Evolutionary conservation across 805 yeast genomes (phyloP).

Genomic region (Ascoidea rubescens): DNA sequence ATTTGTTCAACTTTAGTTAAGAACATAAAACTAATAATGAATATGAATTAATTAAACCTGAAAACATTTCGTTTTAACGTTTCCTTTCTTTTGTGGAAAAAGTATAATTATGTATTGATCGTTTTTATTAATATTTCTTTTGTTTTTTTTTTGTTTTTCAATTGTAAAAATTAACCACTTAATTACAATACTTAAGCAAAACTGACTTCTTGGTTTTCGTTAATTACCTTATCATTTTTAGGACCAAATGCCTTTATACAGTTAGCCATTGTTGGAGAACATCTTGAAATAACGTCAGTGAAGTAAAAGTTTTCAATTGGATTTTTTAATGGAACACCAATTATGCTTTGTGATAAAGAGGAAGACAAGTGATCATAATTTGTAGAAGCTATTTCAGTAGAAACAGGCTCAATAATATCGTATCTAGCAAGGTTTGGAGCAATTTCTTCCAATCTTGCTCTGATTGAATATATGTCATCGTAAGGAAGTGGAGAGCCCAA

Average conservation of each 20-base stretch:
- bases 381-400: conserved; percentile 38
- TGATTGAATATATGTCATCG: conserved; percentile 54
- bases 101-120: too few species aligned
- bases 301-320: conserved; percentile 77
- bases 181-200: conserved; percentile 11
- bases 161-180: background rate
- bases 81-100: too few species aligned
- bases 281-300: conserved; percentile 77
- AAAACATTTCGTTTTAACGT: too few species aligned
- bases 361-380: conserved; percentile 34
- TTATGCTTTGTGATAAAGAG: conserved; percentile 24
- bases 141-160: background rate
- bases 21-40: too few species aligned
- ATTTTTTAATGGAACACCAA: conserved; percentile 40
- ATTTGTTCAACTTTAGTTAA: too few species aligned
- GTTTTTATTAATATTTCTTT: too few species aligned
- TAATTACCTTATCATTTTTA: conserved; percentile 43
- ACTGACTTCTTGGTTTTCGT: conserved; percentile 21
- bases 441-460: conserved; percentile 56
- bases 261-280: conserved; percentile 83
- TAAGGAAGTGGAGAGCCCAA: conserved; percentile 59
- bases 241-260: conserved; percentile 65
- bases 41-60: too few species aligned
- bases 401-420: conserved; percentile 59
- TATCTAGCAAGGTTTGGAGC: conserved; percentile 74